These are phyloP conservation scores for Fremontodendron californicum DNA, from an alignment of 345 rosid species.

Conservation along the genomic window DNA sequence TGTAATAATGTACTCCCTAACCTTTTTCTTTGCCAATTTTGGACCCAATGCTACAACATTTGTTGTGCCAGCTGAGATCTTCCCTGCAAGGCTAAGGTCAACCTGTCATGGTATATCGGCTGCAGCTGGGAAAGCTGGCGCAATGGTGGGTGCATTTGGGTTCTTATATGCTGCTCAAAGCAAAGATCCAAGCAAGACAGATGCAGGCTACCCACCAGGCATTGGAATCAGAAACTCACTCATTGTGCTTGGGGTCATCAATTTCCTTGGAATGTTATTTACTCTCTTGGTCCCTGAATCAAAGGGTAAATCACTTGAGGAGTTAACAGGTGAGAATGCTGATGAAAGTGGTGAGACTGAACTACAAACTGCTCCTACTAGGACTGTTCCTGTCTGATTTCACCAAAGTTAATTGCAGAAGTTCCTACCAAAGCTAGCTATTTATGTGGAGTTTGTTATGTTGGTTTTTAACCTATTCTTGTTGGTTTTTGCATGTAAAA, in stretches of 20 bases:
- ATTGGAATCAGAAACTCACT: constrained; percentile 28
- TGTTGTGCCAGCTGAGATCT: constrained; percentile 55
- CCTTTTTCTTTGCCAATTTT: too few species aligned
- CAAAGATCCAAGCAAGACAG: constrained; percentile 30
- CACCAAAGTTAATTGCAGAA: too few species aligned
- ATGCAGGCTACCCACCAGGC: constrained; percentile 58
- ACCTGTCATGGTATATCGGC: constrained; percentile 67
- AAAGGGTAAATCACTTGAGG: not conserved
- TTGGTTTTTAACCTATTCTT: too few species aligned
- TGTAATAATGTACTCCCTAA: too few species aligned
- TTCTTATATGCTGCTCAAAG: constrained; percentile 51
- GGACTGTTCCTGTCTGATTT: not conserved
- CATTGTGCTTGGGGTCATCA: not conserved
- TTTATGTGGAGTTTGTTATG: too few species aligned
- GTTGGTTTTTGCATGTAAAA: too few species aligned
- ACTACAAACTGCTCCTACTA: not conserved
- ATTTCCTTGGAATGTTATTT: not conserved
- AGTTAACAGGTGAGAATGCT: not conserved
- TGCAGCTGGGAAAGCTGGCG: constrained; percentile 48
- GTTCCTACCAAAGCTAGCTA: too few species aligned
- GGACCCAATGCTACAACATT: too few species aligned
- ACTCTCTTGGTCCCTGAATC: not conserved
- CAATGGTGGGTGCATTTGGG: constrained; percentile 56
- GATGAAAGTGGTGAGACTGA: not conserved
- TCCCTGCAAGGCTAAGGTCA: constrained; percentile 53